Percentiles rank a stretch among this genome's conserved stretches.
Conservation (phyloP, 352 stramenopile genomes). For the Phytophthora pluvialis region DNA sequence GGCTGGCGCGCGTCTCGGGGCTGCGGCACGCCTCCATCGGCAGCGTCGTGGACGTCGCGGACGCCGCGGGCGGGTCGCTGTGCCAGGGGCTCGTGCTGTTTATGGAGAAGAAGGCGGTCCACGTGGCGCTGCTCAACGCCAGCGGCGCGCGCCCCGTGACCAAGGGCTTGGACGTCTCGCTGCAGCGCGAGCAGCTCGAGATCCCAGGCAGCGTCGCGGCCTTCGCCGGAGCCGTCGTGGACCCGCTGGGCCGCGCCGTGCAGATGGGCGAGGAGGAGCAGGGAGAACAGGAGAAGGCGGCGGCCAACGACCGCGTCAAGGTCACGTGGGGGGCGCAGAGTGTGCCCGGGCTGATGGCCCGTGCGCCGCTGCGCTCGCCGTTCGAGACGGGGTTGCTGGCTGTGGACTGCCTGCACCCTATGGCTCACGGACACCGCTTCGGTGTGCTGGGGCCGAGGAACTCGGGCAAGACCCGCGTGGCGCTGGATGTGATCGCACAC, state of each 20-base stretch:
- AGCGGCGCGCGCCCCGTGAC: conserved; percentile 29
- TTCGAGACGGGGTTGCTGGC: conserved; percentile 72
- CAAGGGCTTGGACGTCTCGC: conserved; percentile 67
- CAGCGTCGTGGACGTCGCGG: conserved; percentile 63
- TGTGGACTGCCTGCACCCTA: conserved; percentile 80
- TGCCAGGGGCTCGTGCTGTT: conserved; percentile 65
- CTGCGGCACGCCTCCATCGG: conserved; percentile 75
- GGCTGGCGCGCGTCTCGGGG: conserved; percentile 73
- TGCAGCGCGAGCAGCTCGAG: conserved; percentile 57
- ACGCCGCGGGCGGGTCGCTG: conserved; percentile 26
- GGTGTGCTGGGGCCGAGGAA: conserved; percentile 70
- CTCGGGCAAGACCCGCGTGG: conserved; percentile 75
- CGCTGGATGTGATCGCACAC: conserved; percentile 70
- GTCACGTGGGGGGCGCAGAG: conserved; percentile 64
- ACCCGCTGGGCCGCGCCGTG: conserved; percentile 56
- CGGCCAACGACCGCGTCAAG: conserved; percentile 43
- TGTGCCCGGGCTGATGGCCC: conserved; percentile 70
- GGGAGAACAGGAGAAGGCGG: conserved; percentile 6
- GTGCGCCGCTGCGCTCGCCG: conserved; percentile 51
- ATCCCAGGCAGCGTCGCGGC: conserved; percentile 52
- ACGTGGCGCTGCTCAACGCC: conserved; percentile 63
- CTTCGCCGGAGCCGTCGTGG: conserved; percentile 56
- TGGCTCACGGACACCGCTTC: conserved; percentile 76
- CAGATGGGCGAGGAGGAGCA: conserved; percentile 11
- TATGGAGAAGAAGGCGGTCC: conserved; percentile 61